Conservation (phyloP, 1,284 basidiomycete genomes). For the Cryptococcus wingfieldii region DNA sequence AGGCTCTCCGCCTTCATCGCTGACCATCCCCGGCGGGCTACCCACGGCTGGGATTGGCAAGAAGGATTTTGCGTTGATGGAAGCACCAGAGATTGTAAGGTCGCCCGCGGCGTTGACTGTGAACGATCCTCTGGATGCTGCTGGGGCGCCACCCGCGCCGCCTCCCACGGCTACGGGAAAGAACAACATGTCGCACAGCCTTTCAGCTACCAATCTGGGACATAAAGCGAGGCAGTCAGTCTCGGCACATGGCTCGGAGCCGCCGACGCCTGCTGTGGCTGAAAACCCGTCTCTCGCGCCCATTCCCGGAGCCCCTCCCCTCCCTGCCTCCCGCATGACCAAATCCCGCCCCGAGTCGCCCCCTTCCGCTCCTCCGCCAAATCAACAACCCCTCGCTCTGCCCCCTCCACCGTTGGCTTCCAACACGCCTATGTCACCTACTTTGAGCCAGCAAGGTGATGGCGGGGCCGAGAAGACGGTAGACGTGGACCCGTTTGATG, state of each 20-base stretch:
- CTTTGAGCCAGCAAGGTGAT: not conserved
- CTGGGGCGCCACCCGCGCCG: constrained; percentile 1
- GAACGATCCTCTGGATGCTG: constrained; percentile 30
- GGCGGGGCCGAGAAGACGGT: not conserved
- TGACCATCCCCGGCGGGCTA: constrained; percentile 8
- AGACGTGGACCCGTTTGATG: constrained; percentile 75
- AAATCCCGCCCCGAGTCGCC: not conserved
- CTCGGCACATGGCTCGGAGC: constrained; percentile 47
- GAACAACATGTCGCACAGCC: constrained; percentile 5
- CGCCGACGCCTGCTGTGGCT: constrained; percentile 18
- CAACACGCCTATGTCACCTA: constrained; percentile 9
- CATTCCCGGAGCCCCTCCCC: too few relatives aligned
- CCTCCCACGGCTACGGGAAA: not conserved
- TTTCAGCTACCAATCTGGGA: constrained; percentile 9
- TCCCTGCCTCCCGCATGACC: not conserved
- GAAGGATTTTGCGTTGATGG: constrained; percentile 24
- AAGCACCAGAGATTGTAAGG: constrained; percentile 11
- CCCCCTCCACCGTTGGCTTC: constrained; percentile 35
- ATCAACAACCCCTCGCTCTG: not conserved
- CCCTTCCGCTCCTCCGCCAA: not conserved
- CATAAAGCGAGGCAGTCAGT: constrained; percentile 17
- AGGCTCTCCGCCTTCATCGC: constrained; percentile 26
- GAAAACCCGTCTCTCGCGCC: not conserved
- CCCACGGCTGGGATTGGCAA: constrained; percentile 14
- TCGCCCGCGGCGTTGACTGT: constrained; percentile 11